Base-by-base conservation (phyloP, 208 protist species). In the Balamuthia mandrillaris region DNA sequence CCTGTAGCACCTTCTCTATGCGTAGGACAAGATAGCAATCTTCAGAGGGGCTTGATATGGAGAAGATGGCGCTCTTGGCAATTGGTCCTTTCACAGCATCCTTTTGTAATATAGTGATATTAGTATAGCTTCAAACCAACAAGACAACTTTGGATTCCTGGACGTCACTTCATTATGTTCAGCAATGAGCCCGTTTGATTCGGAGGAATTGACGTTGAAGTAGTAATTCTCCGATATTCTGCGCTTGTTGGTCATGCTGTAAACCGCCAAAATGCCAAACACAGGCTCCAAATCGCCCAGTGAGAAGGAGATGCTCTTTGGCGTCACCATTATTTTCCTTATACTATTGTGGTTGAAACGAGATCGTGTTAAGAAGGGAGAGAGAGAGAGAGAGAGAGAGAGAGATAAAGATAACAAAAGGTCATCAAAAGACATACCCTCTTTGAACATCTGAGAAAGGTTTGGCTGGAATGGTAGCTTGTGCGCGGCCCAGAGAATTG, bases 1-100 rank as follows among this genome's bases (percentile, higher is more conserved):
- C 75, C 49, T 88, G 65, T 1, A 84, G 75, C 1, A 88, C 75
- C 75, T 84, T 88, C 27, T 88, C 85, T 14, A 88, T 84, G 37
- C 85, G 72, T 7, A 88, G 56, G 10, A 88, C 75, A n/a, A 88
- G 85, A 33, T 72, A 83, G 41, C 83, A 61, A 24, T 88, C 72
- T 6, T 27, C 6, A 24, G 42, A 52, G 6, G 68, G 51, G 29
- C 66, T 60, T 16, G 74, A 21, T 2, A 81, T 37, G 7, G 33
- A 29, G 31, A 81, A 81, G 33, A 81, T 35, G 4, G 74, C 74
- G 18, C 39, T 41, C n/a, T 33, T 77, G 24, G 2, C n/a, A n/a
- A n/a, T n/a, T n/a, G n/a, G n/a, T n/a, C n/a, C n/a, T n/a, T n/a
- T n/a, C n/a, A n/a, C n/a, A n/a, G n/a, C n/a, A n/a, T n/a, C n/a